Percentiles rank a stretch among this genome's conserved stretches.
Evolutionary conservation across 495 filamentous ascomycete genomes (phyloP).

Genomic region (Chaetomium cochliodes): DNA sequence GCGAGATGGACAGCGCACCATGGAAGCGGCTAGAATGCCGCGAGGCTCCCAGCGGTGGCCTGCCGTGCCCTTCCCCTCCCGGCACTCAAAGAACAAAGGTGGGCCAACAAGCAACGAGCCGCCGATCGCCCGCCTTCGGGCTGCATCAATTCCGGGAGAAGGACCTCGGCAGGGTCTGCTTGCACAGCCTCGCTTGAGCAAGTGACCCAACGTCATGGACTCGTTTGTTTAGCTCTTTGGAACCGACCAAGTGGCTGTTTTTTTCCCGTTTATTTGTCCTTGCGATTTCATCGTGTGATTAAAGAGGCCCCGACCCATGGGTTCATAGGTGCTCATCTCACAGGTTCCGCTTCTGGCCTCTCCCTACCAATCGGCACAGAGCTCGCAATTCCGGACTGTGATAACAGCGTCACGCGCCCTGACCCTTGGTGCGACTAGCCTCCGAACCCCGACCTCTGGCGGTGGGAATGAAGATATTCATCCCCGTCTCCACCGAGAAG

Average conservation of each 20-base stretch:
- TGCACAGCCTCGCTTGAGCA: slow-evolving; percentile 9
- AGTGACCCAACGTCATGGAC: neutral
- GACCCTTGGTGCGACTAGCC: neutral
- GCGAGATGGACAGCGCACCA: slow-evolving; percentile 22
- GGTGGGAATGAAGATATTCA: slow-evolving; percentile 3
- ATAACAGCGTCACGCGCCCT: slow-evolving; percentile 16
- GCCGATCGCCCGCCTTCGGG: slow-evolving; percentile 1
- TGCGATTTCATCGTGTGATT: neutral
- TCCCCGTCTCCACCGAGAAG: neutral
- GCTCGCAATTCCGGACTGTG: neutral
- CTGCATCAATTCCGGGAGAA: neutral
- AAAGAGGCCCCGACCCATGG: neutral
- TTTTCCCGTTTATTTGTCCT: slow-evolving; percentile 5
- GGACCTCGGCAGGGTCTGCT: slow-evolving; percentile 4
- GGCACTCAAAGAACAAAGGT: neutral
- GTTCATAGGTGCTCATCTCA: slow-evolving; percentile 13
- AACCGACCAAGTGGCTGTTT: slow-evolving; percentile 2
- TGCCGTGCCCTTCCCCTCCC: neutral
- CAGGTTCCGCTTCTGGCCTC: slow-evolving; percentile 2
- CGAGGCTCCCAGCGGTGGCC: slow-evolving; percentile 14
- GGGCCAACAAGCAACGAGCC: neutral
- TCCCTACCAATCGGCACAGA: slow-evolving; percentile 17
- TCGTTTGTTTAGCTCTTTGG: neutral
- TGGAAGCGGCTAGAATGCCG: slow-evolving; percentile 31
- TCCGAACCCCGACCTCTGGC: neutral